phyloP scores from a whole-genome alignment of 192 early-diverging fungal genomes.

The Coemansia sp. region DNA sequence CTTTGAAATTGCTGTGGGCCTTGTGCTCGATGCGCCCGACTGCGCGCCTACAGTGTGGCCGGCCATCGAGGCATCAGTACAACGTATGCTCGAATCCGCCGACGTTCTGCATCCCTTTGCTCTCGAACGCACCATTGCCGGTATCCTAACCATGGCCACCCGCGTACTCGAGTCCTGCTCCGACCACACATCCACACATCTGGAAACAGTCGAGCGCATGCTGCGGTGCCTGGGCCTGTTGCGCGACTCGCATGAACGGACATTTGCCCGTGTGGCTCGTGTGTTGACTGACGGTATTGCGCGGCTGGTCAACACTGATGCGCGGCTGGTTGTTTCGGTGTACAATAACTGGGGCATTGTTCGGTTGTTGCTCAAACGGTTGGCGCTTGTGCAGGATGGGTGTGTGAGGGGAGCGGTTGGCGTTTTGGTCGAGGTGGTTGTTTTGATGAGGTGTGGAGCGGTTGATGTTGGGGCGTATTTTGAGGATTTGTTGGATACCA shows the following conservation, averaged over 20 bases:
- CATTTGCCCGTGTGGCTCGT: slow-evolving; percentile 40
- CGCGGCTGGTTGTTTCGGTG: slow-evolving; percentile 10
- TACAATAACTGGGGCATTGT: slow-evolving; percentile 39
- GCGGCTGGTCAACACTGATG: slow-evolving; percentile 25
- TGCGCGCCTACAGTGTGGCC: slow-evolving; percentile 56
- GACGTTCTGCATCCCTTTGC: slow-evolving; percentile 62
- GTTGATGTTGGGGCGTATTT: slow-evolving; percentile 34
- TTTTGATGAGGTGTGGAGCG: slow-evolving; percentile 36
- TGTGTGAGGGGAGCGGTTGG: slow-evolving; percentile 12
- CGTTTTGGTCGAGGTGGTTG: slow-evolving; percentile 36
- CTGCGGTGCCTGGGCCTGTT: slow-evolving; percentile 47
- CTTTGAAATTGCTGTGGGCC: slow-evolving; percentile 40
- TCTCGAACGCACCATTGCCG: slow-evolving; percentile 76
- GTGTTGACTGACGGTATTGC: slow-evolving; percentile 36
- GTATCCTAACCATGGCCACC: slow-evolving; percentile 69
- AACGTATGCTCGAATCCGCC: slow-evolving; percentile 69
- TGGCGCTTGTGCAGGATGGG: slow-evolving; percentile 31
- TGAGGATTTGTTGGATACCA: slow-evolving; percentile 31
- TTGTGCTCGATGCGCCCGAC: slow-evolving; percentile 21
- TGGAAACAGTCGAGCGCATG: slow-evolving; percentile 31
- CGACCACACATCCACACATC: slow-evolving; percentile 9
- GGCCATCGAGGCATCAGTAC: slow-evolving; percentile 67
- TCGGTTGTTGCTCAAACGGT: slow-evolving; percentile 40
- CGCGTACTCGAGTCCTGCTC: slow-evolving; percentile 46
- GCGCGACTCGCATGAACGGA: slow-evolving; percentile 59